Evolutionary conservation across 2,329 filamentous ascomycete genomes (phyloP), one percentile per base, ranked within the genome.

Genomic region (Phaeosphaeria sp.): DNA sequence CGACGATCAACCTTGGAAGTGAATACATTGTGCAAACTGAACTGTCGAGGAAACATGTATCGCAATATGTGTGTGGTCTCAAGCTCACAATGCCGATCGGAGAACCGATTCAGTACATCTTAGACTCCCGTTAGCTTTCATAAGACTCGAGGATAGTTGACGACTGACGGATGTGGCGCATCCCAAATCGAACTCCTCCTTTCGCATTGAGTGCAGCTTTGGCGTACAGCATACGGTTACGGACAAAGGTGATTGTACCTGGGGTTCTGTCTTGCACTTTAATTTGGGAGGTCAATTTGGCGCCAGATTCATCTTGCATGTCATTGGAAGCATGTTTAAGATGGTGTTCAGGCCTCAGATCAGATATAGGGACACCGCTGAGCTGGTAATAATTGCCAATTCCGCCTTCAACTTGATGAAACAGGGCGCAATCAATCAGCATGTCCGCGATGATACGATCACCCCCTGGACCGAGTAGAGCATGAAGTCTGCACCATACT

Each of bases 11-110:
- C 83, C 3, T 81, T 78, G 5, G 88, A 91, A 0, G 88, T 92
- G 72, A 98, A 97, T n/a, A 90, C 92, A 76, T 98, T 99, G 72
- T 96, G 92, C 3, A 99, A 80, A 15, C 87, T 87, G 71, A 97
- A 98, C 70, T 98, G 93, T 11, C 89, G 85, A 30, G 95, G 95
- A 67, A 99, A 99, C 1, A 99, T 88, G 76, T 98, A 94, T 82
- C 94, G 95, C 85, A 97, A 87, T 20, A 96, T 78, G 65, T 90
- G 91, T 11, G 87, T 71, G 0, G 88, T 90, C 61, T 89, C 84
- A 13, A 77, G 71, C 1, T 80, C 68, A 66, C 85, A 79, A 39
- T 79, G 60, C 42, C 76, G 58, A 67, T 84, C 69, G 36, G 83
- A 77, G 63, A 84, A 90, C 21, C 92, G 87, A 71, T 95, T 96